These are phyloP conservation scores for Penicillium nordicum DNA, from an alignment of 2,329 filamentous ascomycete species.

Conservation along the genomic window DNA sequence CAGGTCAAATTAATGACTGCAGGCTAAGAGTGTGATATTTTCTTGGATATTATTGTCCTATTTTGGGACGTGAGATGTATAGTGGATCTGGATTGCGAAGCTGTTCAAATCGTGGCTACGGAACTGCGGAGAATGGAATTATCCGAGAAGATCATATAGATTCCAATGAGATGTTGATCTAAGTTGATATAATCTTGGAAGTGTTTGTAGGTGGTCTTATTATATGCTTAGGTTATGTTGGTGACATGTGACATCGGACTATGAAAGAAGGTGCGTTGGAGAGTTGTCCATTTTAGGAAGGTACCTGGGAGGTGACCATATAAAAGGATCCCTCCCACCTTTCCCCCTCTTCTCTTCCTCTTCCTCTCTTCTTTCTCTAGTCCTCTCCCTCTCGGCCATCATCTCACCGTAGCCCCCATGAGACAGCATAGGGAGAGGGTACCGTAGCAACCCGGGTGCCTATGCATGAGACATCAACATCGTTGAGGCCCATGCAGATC, in stretches of 20 bases:
- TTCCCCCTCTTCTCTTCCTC: too few species aligned
- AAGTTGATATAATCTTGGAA: not conserved
- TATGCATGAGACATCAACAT: not conserved
- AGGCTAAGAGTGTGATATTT: not conserved
- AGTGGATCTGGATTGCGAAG: not conserved
- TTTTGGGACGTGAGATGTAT: not conserved
- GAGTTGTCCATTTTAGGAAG: not conserved
- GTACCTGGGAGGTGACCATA: too few species aligned
- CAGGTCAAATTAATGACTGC: not conserved
- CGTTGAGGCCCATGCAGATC: not conserved
- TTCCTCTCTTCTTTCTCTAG: too few species aligned
- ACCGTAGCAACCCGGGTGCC: not conserved
- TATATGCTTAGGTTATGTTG: not conserved
- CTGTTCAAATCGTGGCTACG: not conserved
- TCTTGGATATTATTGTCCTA: not conserved
- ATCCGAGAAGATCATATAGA: not conserved
- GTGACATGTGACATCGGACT: not conserved
- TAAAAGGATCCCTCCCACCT: too few species aligned
- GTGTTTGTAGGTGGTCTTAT: not conserved
- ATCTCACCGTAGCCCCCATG: too few species aligned
- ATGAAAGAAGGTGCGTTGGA: not conserved
- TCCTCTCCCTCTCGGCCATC: too few species aligned
- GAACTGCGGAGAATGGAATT: not conserved
- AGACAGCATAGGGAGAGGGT: not conserved
- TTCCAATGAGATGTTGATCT: not conserved